Conservation (phyloP, 805 yeast genomes). For the Metschnikowia vanudenii region DNA sequence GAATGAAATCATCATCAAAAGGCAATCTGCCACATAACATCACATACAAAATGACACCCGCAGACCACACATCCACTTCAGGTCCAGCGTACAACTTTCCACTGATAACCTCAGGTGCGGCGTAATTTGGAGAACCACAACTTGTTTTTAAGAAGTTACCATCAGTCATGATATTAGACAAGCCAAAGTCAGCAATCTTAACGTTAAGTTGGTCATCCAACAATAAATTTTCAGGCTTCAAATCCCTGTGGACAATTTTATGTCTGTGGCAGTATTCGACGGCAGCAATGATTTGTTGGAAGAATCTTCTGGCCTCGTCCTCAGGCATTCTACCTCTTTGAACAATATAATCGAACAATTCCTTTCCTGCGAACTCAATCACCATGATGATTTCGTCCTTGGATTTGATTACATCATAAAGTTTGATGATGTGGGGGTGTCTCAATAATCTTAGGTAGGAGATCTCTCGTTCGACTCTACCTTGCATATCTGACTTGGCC, state of each 20-base stretch:
- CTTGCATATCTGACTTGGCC: constrained; percentile 96
- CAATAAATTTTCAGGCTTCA: constrained; percentile 91
- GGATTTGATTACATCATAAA: constrained; percentile 92
- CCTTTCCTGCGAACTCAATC: constrained; percentile 95
- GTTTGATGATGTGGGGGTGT: constrained; percentile 94
- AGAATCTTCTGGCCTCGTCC: constrained; percentile 86
- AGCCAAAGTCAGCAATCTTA: constrained; percentile 94
- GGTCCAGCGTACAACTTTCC: constrained; percentile 97
- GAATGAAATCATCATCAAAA: constrained; percentile 94
- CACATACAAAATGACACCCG: constrained; percentile 92
- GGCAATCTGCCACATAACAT: constrained; percentile 96
- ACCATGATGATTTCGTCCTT: constrained; percentile 97
- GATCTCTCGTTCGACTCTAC: constrained; percentile 91
- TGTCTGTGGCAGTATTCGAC: constrained; percentile 96
- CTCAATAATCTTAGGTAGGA: constrained; percentile 82
- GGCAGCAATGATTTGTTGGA: constrained; percentile 95
- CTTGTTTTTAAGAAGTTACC: constrained; percentile 93
- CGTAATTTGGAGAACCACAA: constrained; percentile 96
- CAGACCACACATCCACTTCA: constrained; percentile 97
- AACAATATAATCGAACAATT: constrained; percentile 90
- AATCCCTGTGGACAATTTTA: constrained; percentile 93
- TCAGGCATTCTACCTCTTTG: constrained; percentile 93
- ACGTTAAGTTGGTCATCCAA: constrained; percentile 88
- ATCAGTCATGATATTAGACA: constrained; percentile 95
- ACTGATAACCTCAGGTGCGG: constrained; percentile 95